Percentiles rank a stretch among this genome's conserved stretches.
These are phyloP conservation scores for Chiua virens DNA, from an alignment of 768 basidiomycete species.

Conservation along the genomic window DNA sequence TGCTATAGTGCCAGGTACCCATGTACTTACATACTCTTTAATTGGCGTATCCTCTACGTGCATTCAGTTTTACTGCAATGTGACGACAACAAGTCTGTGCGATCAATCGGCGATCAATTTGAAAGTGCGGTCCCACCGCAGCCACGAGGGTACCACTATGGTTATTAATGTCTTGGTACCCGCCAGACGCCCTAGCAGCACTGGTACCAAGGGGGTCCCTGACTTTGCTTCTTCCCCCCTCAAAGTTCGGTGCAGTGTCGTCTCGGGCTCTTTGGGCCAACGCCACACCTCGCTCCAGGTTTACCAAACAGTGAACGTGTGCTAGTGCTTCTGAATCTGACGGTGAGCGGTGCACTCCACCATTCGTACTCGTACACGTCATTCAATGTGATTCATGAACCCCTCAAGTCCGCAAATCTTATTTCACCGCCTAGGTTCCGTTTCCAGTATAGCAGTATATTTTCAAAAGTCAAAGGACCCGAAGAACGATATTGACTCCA, in stretches of 20 bases:
- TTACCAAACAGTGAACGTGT: background rate
- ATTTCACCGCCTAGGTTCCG: constrained; percentile 13
- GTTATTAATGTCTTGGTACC: background rate
- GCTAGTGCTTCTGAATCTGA: background rate
- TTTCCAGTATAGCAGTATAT: background rate
- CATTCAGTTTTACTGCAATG: too few relatives aligned
- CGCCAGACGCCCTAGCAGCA: too few relatives aligned
- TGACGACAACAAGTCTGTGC: background rate
- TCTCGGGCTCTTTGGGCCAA: constrained; percentile 3
- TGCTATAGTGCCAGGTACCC: too few relatives aligned
- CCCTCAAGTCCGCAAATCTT: constrained; percentile 3
- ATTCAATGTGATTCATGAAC: background rate
- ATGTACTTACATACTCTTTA: too few relatives aligned
- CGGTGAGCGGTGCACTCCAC: background rate
- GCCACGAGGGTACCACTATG: constrained; percentile 16
- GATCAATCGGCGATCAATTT: constrained; percentile 15
- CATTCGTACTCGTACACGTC: too few relatives aligned
- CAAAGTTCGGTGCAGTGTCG: constrained; percentile 18
- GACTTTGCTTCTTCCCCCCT: constrained; percentile 3
- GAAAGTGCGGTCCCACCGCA: background rate
- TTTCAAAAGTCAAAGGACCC: constrained; percentile 4
- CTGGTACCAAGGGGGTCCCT: too few relatives aligned
- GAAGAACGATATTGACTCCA: background rate
- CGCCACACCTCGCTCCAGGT: background rate
- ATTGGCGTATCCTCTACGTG: too few relatives aligned